These are phyloP conservation scores for Lentinus tigrinus DNA, from an alignment of 768 basidiomycete genomes.

Conservation along the genomic window DNA sequence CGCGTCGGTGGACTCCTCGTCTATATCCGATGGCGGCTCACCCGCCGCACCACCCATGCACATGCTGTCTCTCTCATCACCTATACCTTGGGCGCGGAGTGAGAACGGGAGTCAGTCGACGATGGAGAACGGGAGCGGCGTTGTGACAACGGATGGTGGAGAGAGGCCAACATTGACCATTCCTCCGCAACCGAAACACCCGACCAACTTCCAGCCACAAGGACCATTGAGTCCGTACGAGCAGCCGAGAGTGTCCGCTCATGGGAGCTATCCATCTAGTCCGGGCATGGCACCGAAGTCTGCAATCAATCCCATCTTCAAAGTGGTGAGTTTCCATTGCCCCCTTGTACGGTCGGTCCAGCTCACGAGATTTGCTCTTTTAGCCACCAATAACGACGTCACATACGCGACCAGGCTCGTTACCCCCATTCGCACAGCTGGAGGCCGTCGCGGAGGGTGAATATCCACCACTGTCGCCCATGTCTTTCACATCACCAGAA, in stretches of 20 bases:
- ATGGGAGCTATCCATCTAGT: conserved; percentile 55
- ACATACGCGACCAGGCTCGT: conserved; percentile 32
- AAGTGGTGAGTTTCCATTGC: conserved; percentile 65
- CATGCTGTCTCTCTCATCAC: conserved; percentile 68
- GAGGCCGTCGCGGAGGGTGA: conserved; percentile 83
- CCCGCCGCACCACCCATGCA: conserved; percentile 68
- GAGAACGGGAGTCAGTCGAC: conserved; percentile 21
- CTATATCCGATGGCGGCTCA: conserved; percentile 64
- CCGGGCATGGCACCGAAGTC: conserved; percentile 62
- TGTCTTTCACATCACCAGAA: conserved; percentile 63
- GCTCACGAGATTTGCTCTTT: neutral
- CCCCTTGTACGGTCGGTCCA: neutral
- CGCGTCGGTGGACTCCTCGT: conserved; percentile 62
- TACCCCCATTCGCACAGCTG: conserved; percentile 79
- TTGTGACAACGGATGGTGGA: conserved; percentile 13
- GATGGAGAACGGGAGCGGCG: conserved; percentile 19
- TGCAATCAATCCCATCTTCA: conserved; percentile 84
- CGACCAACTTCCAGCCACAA: conserved; percentile 35
- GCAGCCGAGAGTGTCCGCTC: conserved; percentile 41
- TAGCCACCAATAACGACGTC: conserved; percentile 23
- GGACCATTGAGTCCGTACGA: conserved; percentile 47
- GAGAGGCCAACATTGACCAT: conserved; percentile 23
- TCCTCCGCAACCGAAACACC: conserved; percentile 30
- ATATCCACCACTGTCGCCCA: conserved; percentile 69
- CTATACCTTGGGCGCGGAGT: conserved; percentile 35